These are phyloP conservation scores for Fomitopsis pinicola DNA, from an alignment of 1,284 basidiomycete species.

Conservation along the genomic window DNA sequence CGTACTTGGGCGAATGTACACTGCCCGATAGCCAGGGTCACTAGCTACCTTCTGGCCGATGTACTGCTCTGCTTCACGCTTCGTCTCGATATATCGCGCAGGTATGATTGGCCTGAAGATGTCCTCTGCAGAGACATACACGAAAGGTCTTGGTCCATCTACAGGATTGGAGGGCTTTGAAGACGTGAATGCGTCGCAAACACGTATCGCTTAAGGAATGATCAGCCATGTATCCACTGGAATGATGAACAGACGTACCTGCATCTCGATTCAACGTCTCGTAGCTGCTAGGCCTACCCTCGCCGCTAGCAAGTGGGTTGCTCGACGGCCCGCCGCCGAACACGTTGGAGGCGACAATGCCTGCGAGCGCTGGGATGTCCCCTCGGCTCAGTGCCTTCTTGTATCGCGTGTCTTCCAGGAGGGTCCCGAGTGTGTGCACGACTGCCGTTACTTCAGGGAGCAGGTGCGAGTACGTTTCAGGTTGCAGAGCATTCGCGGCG, in stretches of 20 bases:
- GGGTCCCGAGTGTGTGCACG: constrained; percentile 92
- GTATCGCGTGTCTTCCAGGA: constrained; percentile 82
- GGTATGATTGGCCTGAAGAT: constrained; percentile 86
- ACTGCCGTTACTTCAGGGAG: constrained; percentile 70
- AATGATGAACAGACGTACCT: constrained; percentile 50
- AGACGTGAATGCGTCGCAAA: constrained; percentile 69
- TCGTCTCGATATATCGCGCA: constrained; percentile 82
- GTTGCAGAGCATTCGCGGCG: constrained; percentile 73
- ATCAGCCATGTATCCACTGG: neutral
- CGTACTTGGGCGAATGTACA: constrained; percentile 85
- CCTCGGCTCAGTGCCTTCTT: constrained; percentile 67
- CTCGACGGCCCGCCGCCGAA: constrained; percentile 32
- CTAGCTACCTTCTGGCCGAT: constrained; percentile 50
- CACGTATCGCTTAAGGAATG: constrained; percentile 54
- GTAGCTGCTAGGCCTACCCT: constrained; percentile 47
- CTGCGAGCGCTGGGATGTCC: constrained; percentile 51
- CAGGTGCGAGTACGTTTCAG: constrained; percentile 68
- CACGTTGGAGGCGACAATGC: constrained; percentile 37
- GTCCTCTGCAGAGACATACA: constrained; percentile 95
- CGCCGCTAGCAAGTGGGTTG: constrained; percentile 63
- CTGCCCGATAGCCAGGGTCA: constrained; percentile 49
- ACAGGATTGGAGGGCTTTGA: constrained; percentile 29
- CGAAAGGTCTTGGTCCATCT: constrained; percentile 63
- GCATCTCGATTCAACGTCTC: constrained; percentile 86
- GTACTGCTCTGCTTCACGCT: constrained; percentile 81